phyloP scores from a whole-genome alignment of 2,329 filamentous ascomycete genomes.

The Microsporum audouinii region DNA sequence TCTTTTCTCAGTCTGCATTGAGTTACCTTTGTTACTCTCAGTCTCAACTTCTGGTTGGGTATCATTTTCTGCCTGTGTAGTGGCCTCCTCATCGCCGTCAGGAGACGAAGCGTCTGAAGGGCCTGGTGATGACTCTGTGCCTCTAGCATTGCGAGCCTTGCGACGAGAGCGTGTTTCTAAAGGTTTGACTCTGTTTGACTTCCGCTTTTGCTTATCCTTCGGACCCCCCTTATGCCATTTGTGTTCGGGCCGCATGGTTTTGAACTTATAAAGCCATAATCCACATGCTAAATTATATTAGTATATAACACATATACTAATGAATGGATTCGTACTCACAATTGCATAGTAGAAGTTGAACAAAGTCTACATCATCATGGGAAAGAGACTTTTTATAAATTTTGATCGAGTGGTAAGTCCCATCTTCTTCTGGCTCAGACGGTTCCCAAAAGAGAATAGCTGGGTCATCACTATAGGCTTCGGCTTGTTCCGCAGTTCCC shows the following conservation, averaged over 20 bases:
- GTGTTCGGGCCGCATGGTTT: slow-evolving; percentile 67
- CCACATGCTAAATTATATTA: slow-evolving; percentile 56
- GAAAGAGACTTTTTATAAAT: slow-evolving; percentile 62
- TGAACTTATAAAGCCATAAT: slow-evolving; percentile 85
- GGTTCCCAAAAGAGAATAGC: slow-evolving; percentile 63
- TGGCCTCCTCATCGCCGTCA: slow-evolving; percentile 15
- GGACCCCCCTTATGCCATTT: slow-evolving; percentile 59
- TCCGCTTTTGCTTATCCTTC: slow-evolving; percentile 32
- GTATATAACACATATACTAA: slow-evolving; percentile 15
- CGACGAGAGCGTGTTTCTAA: slow-evolving; percentile 15
- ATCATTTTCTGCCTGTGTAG: slow-evolving; percentile 17
- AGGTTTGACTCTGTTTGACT: slow-evolving; percentile 26
- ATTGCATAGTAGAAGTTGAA: slow-evolving; percentile 73
- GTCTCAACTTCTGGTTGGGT: slow-evolving; percentile 6
- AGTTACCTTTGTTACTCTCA: slow-evolving; percentile 20
- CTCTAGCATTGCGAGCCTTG: slow-evolving; percentile 18
- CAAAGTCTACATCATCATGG: slow-evolving; percentile 58
- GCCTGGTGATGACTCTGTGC: slow-evolving; percentile 25
- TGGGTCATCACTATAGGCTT: slow-evolving; percentile 58
- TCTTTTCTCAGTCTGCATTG: slow-evolving; percentile 29
- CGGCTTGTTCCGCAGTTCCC: slow-evolving; percentile 52
- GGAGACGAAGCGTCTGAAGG: slow-evolving; percentile 13
- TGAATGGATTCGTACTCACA: slow-evolving; percentile 43
- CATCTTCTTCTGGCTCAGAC: slow-evolving; percentile 50
- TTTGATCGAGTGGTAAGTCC: slow-evolving; percentile 55